Evolutionary conservation across 306 rosid genomes (phyloP), one percentile per base, ranked within the genome.

Genomic region (Cicer chorassanicum): DNA sequence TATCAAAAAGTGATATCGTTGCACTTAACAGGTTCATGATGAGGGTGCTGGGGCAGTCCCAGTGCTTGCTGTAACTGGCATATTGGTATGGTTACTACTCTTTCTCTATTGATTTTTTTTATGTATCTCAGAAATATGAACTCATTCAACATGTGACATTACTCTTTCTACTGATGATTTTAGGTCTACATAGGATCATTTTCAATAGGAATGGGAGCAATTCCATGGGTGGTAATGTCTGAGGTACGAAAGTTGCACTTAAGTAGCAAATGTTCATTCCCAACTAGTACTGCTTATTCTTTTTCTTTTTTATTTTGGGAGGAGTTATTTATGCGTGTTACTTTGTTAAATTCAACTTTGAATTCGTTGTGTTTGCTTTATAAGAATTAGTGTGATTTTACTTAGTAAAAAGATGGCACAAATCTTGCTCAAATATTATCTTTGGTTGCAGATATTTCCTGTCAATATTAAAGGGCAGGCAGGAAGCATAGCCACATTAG

Each of bases 201-300:
- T 84, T 91, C 97, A 62, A 50, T 79, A 11, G 98, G 98, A 82
- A 91, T 91, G 97, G 98, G 96, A 77, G 89, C 97, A 48, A 86
- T 94, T 86, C 98, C 98, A 73, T 91, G 97, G 98, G 88, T 94
- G 72, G 87, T 94, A 48, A 94, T 94, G 98, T 91, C 97, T 1
- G 97, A 94, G 96, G 97, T 92, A 86, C 60, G 8, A 29, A 4
- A 29, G 5, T 4, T 29, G 36, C 36, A 77, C 8, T n/a, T 21
- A 61, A 72, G 54, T 34, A 16, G 44, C 38, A 18, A 65, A 24
- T 43, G 38, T 36, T 72, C 68, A 65, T 43, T 4, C 39, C 14
- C 10, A 16, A 15, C 13, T 19, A 7, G 14, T 15, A 34, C 40
- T 68, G 50, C 34, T 12, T 40, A 29, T 5, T 41, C 18, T 21